phyloP scores from a whole-genome alignment of 306 rosid genomes.

The Erythrophleum fordii region DNA sequence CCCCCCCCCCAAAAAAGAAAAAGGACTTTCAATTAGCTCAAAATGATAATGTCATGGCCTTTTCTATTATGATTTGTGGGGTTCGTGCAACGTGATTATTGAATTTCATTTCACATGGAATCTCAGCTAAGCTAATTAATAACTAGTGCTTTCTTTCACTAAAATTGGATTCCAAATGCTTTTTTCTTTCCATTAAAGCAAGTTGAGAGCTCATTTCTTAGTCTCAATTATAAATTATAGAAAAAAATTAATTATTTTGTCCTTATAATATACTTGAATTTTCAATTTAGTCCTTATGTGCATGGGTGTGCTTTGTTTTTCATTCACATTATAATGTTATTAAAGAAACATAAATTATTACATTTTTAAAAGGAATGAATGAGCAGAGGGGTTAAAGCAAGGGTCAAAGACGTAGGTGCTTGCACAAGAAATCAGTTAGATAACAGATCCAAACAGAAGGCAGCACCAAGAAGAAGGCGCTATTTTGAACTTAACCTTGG shows the following conservation, averaged over 20 bases:
- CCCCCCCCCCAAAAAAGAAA: neutral
- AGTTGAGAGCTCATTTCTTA: neutral
- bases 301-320: neutral
- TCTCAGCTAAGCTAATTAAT: neutral
- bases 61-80: neutral
- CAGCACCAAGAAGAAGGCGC: too few relatives aligned
- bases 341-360: too few relatives aligned
- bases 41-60: neutral
- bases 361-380: too few relatives aligned
- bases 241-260: too few relatives aligned
- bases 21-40: neutral
- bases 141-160: neutral
- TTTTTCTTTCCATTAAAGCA: neutral
- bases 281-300: neutral
- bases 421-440: too few relatives aligned
- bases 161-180: too few relatives aligned
- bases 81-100: conserved; percentile 9
- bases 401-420: too few relatives aligned
- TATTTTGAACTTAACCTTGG: too few relatives aligned
- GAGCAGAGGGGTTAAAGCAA: too few relatives aligned
- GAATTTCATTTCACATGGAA: conserved; percentile 2
- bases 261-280: too few relatives aligned
- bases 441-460: too few relatives aligned
- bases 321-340: neutral
- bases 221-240: neutral